phyloP scores from a whole-genome alignment of 768 basidiomycete species.

The Pilatotrama ljubarskyi region DNA sequence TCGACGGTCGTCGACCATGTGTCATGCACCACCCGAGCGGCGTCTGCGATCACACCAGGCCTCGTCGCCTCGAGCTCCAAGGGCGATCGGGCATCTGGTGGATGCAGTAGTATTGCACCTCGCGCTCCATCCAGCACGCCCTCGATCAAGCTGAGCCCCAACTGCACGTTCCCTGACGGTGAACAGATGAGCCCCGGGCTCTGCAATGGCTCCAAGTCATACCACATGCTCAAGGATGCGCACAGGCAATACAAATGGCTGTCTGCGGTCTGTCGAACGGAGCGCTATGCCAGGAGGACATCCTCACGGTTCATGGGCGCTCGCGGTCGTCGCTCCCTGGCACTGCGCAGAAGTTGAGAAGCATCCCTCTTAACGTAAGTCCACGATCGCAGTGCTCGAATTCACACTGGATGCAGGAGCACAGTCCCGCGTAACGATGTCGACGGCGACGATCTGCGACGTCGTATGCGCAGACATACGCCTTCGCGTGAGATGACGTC shows the following conservation, averaged over 20 bases:
- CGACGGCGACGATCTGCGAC: slow-evolving; percentile 7
- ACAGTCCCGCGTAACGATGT: background rate
- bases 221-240: background rate
- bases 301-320: background rate
- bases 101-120: background rate
- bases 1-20: background rate
- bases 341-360: slow-evolving; percentile 15
- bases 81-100: background rate
- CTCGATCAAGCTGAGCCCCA: slow-evolving; percentile 1
- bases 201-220: background rate
- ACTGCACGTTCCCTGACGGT: background rate
- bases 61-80: background rate
- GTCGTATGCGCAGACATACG: background rate
- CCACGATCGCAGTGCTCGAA: background rate
- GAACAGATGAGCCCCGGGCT: background rate
- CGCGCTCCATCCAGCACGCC: background rate
- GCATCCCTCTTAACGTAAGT: background rate
- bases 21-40: background rate
- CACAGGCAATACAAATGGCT: background rate
- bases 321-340: background rate
- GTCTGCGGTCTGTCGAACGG: slow-evolving; percentile 7
- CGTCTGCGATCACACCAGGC: background rate
- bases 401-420: background rate
- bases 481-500: background rate
- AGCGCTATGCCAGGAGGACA: background rate